phyloP scores from a whole-genome alignment of 2,329 filamentous ascomycete species.

The Claviceps cyperi region DNA sequence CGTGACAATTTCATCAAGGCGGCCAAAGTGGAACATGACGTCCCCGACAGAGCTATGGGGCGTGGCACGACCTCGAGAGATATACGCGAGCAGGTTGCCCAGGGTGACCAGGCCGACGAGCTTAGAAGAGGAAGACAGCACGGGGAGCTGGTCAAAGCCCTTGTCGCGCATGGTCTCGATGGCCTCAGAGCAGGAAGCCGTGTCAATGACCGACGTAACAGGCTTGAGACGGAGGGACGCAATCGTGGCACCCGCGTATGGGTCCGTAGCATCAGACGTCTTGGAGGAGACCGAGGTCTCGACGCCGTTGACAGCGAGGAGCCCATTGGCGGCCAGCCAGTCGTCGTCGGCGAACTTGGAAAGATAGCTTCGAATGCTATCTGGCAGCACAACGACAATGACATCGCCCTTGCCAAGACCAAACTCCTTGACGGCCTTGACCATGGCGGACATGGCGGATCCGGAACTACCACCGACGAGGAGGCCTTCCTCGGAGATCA shows the following conservation, averaged over 20 bases:
- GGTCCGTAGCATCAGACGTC: conserved; percentile 34
- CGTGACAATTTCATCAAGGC: conserved; percentile 79
- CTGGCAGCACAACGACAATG: conserved; percentile 80
- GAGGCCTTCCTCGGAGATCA: conserved; percentile 89
- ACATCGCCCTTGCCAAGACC: conserved; percentile 71
- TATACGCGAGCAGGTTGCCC: conserved; percentile 83
- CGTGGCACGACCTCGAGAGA: conserved; percentile 68
- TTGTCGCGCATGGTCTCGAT: conserved; percentile 98
- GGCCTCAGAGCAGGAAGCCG: conserved; percentile 64
- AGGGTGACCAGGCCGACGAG: conserved; percentile 89
- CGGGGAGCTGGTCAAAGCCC: conserved; percentile 93
- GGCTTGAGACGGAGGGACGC: conserved; percentile 78
- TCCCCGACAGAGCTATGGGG: conserved; percentile 61
- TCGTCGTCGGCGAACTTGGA: conserved; percentile 98
- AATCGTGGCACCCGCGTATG: conserved; percentile 68
- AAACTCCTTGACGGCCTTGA: conserved; percentile 62
- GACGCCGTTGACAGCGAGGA: conserved; percentile 49
- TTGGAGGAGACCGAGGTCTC: conserved; percentile 30
- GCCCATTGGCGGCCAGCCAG: conserved; percentile 93
- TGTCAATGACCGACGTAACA: conserved; percentile 66
- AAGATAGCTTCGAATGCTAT: conserved; percentile 94
- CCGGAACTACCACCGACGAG: conserved; percentile 89
- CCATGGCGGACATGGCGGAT: conserved; percentile 72
- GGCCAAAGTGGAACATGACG: conserved; percentile 94
- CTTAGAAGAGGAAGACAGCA: conserved; percentile 54